Evolutionary conservation across 495 filamentous ascomycete genomes (phyloP).

Genomic region (Trichocladium uniseriatum): DNA sequence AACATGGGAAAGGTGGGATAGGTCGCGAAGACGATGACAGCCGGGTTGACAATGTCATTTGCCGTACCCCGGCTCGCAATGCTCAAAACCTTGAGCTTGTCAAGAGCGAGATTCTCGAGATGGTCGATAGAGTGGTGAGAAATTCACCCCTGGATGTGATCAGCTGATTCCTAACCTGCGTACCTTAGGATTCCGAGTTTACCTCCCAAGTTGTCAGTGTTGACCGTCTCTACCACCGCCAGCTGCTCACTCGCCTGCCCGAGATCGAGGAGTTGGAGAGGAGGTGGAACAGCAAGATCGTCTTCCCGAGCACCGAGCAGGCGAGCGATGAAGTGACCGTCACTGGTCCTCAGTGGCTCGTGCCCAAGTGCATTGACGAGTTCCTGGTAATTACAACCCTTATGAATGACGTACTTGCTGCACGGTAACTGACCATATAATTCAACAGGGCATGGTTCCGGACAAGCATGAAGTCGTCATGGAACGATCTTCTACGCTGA

Average conservation of each 20-base stretch:
- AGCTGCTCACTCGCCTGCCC: slow-evolving; percentile 73
- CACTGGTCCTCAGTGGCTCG: slow-evolving; percentile 93
- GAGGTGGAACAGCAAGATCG: slow-evolving; percentile 98
- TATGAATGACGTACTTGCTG: neutral
- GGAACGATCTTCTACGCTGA: slow-evolving; percentile 60
- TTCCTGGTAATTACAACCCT: slow-evolving; percentile 54
- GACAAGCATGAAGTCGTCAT: slow-evolving; percentile 87
- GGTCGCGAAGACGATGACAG: slow-evolving; percentile 94
- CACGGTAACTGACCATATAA: neutral
- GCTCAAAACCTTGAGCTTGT: slow-evolving; percentile 93
- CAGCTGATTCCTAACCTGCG: slow-evolving; percentile 2
- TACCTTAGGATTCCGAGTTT: slow-evolving; percentile 78
- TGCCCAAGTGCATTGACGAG: slow-evolving; percentile 89
- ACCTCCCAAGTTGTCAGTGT: slow-evolving; percentile 86
- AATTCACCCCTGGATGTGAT: slow-evolving; percentile 1
- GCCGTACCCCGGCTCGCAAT: slow-evolving; percentile 92
- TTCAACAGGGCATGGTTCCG: slow-evolving; percentile 76
- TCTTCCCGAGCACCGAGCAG: slow-evolving; percentile 93
- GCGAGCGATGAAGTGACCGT: slow-evolving; percentile 94
- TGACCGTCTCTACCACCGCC: slow-evolving; percentile 89
- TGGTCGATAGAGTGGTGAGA: slow-evolving; percentile 87
- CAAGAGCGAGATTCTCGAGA: slow-evolving; percentile 98
- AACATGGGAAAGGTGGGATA: slow-evolving; percentile 52
- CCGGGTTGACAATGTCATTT: slow-evolving; percentile 98
- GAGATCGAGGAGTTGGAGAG: slow-evolving; percentile 93